Evolutionary conservation across 2,329 filamentous ascomycete genomes (phyloP).

Genomic region (Aspergillus japonicus): DNA sequence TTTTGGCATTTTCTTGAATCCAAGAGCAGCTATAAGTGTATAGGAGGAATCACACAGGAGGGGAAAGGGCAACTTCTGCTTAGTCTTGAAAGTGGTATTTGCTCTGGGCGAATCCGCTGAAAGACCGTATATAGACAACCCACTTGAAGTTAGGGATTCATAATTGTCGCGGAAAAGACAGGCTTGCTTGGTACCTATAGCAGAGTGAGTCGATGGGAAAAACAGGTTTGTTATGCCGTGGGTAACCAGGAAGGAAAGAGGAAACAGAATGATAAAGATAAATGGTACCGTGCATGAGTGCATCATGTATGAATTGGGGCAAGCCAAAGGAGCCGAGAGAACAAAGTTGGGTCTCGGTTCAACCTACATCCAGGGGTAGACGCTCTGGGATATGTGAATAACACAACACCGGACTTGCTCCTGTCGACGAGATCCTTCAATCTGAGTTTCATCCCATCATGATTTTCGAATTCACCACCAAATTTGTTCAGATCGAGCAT

Average conservation of each 20-base stretch:
- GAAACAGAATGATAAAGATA: neutral
- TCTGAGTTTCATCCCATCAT: slow-evolving; percentile 77
- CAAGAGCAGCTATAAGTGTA: slow-evolving; percentile 78
- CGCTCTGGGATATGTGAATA: slow-evolving; percentile 95
- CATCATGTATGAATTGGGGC: neutral
- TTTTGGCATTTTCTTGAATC: slow-evolving; percentile 80
- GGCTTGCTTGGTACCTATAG: slow-evolving; percentile 81
- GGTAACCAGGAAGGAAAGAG: neutral
- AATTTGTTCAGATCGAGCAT: slow-evolving; percentile 55
- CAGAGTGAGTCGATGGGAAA: slow-evolving; percentile 9
- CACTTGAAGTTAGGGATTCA: slow-evolving; percentile 69
- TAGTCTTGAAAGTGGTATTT: slow-evolving; percentile 89
- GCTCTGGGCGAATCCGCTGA: slow-evolving; percentile 84
- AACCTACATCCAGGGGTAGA: slow-evolving; percentile 91
- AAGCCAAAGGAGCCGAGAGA: neutral
- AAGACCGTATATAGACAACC: slow-evolving; percentile 85
- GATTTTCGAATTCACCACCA: slow-evolving; percentile 73
- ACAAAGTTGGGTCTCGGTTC: neutral
- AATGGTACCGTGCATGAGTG: neutral
- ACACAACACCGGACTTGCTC: slow-evolving; percentile 80
- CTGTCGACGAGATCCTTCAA: slow-evolving; percentile 77
- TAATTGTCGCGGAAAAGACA: slow-evolving; percentile 91
- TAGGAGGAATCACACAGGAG: slow-evolving; percentile 79
- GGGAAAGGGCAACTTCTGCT: slow-evolving; percentile 84
- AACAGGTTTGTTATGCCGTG: neutral